A percentile compares a stretch with the other conserved stretches of the same genome.
Conservation (phyloP, 2,329 filamentous ascomycete genomes). For the Pseudogymnoascus sp. region DNA sequence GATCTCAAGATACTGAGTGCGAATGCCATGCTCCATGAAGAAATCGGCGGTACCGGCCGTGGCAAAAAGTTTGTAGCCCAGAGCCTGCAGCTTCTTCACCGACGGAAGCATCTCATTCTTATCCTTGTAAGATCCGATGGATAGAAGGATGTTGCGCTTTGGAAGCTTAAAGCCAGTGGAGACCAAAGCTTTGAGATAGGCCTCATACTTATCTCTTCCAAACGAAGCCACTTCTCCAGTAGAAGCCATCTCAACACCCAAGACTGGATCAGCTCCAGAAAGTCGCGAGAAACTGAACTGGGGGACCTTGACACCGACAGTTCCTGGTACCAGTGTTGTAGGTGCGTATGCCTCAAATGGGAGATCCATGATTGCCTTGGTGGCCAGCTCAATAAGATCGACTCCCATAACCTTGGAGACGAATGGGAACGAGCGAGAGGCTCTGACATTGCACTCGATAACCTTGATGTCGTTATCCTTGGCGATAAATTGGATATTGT, state of each 20-base stretch:
- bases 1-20: constrained; percentile 88
- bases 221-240: constrained; percentile 98
- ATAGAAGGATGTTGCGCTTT: constrained; percentile 89
- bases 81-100: constrained; percentile 75
- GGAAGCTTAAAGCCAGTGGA: constrained; percentile 95
- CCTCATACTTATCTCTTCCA: constrained; percentile 91
- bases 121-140: constrained; percentile 95
- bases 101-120: constrained; percentile 96
- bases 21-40: constrained; percentile 82
- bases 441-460: constrained; percentile 96
- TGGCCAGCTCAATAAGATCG: constrained; percentile 96
- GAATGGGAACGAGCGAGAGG: constrained; percentile 93
- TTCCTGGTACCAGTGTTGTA: constrained; percentile 65
- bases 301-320: constrained; percentile 94
- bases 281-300: constrained; percentile 98
- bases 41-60: constrained; percentile 96
- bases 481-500: constrained; percentile 99
- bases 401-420: constrained; percentile 98
- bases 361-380: constrained; percentile 85
- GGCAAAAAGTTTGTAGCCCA: constrained; percentile 93
- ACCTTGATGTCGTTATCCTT: constrained; percentile 99
- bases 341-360: constrained; percentile 76
- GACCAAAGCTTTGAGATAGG: constrained; percentile 90
- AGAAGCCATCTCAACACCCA: constrained; percentile 98
- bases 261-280: constrained; percentile 88